These are phyloP conservation scores for Saturnispora bothae DNA, from an alignment of 805 yeast genomes.

Conservation along the genomic window DNA sequence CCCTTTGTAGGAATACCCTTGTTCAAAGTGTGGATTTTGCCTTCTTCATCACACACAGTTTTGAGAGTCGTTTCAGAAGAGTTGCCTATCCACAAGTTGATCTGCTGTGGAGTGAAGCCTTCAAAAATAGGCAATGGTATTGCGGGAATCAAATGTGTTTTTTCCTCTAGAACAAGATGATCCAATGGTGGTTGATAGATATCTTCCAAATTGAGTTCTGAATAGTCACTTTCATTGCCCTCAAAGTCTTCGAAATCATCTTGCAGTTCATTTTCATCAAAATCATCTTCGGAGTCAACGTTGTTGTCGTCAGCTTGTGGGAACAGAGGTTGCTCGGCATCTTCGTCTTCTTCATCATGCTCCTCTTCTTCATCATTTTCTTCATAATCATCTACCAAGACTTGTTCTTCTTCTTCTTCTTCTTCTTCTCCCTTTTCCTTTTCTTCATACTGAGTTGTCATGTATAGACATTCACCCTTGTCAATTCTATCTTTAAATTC, in stretches of 20 bases:
- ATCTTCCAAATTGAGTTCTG: conserved; percentile 14
- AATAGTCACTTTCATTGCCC: conserved; percentile 16
- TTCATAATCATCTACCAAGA: conserved; percentile 17
- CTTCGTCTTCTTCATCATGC: conserved; percentile 16
- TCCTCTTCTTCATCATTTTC: conserved; percentile 17
- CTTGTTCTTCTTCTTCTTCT: conserved; percentile 26
- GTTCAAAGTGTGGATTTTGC: conserved; percentile 12
- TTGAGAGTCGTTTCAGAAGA: conserved; percentile 11
- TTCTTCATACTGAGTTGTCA: conserved; percentile 57
- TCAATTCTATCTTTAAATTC: conserved; percentile 36
- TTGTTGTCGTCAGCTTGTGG: background rate
- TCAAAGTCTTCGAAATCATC: conserved; percentile 5
- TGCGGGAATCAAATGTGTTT: conserved; percentile 31
- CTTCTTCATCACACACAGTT: background rate
- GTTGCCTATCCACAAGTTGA: conserved; percentile 63
- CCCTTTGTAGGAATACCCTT: conserved; percentile 48
- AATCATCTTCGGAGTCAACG: background rate
- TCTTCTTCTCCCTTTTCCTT: conserved; percentile 31
- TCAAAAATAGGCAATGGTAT: conserved; percentile 7
- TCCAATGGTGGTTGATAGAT: conserved; percentile 38
- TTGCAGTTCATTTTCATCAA: background rate
- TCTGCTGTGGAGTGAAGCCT: conserved; percentile 51
- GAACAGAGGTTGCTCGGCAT: conserved; percentile 7
- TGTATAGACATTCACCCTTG: conserved; percentile 35
- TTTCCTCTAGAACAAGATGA: conserved; percentile 21